A percentile compares a stretch with the other conserved stretches of the same genome.
These are phyloP conservation scores for Ambrosia trifida DNA, from an alignment of 129 eudicot species.

Conservation along the genomic window DNA sequence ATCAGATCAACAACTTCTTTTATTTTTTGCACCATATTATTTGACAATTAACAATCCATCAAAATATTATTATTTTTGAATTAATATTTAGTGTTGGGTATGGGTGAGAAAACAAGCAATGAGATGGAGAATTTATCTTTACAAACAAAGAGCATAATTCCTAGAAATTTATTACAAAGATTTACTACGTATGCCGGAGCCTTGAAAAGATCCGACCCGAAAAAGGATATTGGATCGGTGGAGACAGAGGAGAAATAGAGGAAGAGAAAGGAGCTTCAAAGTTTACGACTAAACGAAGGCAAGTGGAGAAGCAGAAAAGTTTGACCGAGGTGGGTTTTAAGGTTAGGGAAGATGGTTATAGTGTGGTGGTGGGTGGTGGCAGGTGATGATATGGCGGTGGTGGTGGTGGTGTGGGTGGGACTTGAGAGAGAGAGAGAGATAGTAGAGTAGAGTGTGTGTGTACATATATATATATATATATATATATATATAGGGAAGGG, in stretches of 20 bases:
- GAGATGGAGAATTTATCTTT: constrained; percentile 65
- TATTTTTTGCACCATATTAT: constrained; percentile 6
- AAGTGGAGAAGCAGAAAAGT: constrained; percentile 64
- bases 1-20: constrained; percentile 34
- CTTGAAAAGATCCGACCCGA: constrained; percentile 27
- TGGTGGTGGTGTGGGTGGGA: no score
- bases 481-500: no score
- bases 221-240: constrained; percentile 40
- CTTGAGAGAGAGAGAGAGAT: no score
- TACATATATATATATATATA: no score
- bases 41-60: no score
- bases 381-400: no score
- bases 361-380: no score
- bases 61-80: background rate
- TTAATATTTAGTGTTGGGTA: constrained; percentile 10
- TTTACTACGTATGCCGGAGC: constrained; percentile 28
- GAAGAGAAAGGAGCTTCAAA: constrained; percentile 83
- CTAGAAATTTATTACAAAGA: constrained; percentile 62
- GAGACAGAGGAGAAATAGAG: constrained; percentile 88
- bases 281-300: constrained; percentile 68
- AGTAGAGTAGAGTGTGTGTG: no score
- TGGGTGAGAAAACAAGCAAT: constrained; percentile 45
- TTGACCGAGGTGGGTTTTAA: constrained; percentile 37
- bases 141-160: constrained; percentile 39
- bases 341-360: no score